Base-by-base conservation (phyloP, 2,329 filamentous ascomycete species). In the Neospermospora avenae region DNA sequence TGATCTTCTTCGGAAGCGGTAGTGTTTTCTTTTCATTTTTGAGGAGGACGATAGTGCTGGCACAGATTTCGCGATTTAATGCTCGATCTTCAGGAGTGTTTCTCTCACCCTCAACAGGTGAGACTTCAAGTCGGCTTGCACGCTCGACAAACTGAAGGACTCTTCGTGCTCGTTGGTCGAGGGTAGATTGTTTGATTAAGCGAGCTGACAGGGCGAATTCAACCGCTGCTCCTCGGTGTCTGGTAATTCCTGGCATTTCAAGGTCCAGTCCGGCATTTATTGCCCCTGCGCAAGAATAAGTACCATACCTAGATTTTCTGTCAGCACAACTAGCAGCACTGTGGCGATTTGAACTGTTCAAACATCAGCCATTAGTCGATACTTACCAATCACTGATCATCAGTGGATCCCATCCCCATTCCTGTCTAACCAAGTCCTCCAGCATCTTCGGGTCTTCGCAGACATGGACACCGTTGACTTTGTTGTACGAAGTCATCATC, bases 401-500 rank as follows among this genome's bases (percentile, higher is more conserved):
- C 55, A 84, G 70, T 3, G 82, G 82, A 3, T 81, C 74, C 77
- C 80, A 85, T 0, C 77, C 80, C 83, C 83, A 85, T 69, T 85
- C 83, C 55, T 76, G 74, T 13, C 83, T 76, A 28, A 85, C 72
- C 59, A 85, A 75, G 6, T 75, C 75, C 6, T 81, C 76, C 2
- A 85, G 72, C 18, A 84, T 72, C 62, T 78, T 77, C 37, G 72
- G 68, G 66, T 80, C 83, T 71, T 85, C 82, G 62, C 79, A 82
- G 68, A 80, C 83, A 68, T 80, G 80, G 10, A 74, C 77, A 41
- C 82, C 82, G 64, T 85, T 85, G 59, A 85, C 76, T 48, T 82
- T 81, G 60, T 84, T 85, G 67, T 85, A 85, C 14, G 76, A 79
- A 7, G 82, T 84, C 83, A 85, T 85, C 65, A 85, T 77, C 16